Evolutionary conservation across 257 asterid genomes (phyloP), one percentile per base, ranked within the genome.

Genomic region (Penstemon eatonii): DNA sequence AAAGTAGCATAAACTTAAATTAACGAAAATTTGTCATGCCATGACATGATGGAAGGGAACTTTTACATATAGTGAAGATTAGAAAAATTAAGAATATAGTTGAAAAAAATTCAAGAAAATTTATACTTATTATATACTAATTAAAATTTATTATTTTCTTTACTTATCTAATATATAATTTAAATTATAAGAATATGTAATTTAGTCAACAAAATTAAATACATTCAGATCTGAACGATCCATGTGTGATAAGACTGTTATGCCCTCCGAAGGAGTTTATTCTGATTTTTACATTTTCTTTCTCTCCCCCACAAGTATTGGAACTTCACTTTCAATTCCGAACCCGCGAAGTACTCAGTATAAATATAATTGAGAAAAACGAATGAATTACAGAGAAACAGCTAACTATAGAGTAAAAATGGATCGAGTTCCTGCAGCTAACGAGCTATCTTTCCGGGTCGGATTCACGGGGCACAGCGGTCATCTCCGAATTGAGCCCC

Each of bases 391-490:
- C 52, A 7, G 18, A 49, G 6, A 13, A 49, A 49, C 54, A 49
- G 10, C 3, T 9, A 49, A 49, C 3, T 11, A 49, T 4, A 49
- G 4, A 49, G 1, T 49, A 1, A 2, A 69, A 54, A 85, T 83
- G 91, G 83, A 92, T 66, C 85, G 89, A 62, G 83, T 92, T 59
- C 87, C 77, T 33, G 89, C 85, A 1, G 74, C 86, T 13, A 82
- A 82, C 73, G 97, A 83, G 40, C 68, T 88, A 2, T 71, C 93
- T 37, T 90, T 88, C 81, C 84, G 96, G 78, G 84, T 92, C 68
- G 94, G 94, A 62, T 92, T 92, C 77, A 85, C 96, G 9, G 98
- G 98, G 44, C 89, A 90, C 79, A 80, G 93, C 56, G 98, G 97
- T 55, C 98, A 92, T 63, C 91, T 90, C 65, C 69, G 78, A 7